Evolutionary conservation across 768 basidiomycete genomes (phyloP).

Genomic region (Tricholoma saponaceum): DNA sequence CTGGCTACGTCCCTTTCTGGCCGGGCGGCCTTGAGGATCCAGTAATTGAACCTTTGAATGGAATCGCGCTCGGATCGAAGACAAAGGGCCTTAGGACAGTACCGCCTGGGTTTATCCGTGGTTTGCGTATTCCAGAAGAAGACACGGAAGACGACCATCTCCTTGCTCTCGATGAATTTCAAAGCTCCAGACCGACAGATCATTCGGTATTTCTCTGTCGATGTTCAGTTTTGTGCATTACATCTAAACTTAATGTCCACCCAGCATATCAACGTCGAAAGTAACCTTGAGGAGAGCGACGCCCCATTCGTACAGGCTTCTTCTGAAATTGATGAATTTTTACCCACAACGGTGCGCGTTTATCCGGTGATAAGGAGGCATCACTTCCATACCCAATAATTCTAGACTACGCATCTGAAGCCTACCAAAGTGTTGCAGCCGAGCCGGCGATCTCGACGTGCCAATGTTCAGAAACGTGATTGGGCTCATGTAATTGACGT

Average conservation of each 20-base stretch:
- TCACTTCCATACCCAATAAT: background rate
- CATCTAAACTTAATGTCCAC: background rate
- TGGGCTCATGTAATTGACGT: conserved; percentile 99
- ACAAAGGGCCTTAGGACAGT: conserved; percentile 57
- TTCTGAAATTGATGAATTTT: conserved; percentile 73
- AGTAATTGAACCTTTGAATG: conserved; percentile 30
- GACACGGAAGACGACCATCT: conserved; percentile 42
- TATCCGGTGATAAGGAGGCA: background rate
- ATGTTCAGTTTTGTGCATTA: background rate
- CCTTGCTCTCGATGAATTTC: conserved; percentile 24
- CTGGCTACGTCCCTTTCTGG: conserved; percentile 88
- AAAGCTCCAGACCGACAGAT: conserved; percentile 5
- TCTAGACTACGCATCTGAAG: conserved; percentile 55
- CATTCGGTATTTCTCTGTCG: conserved; percentile 13
- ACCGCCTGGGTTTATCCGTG: conserved; percentile 81
- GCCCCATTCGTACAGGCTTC: conserved; percentile 12
- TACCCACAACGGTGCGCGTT: conserved; percentile 51
- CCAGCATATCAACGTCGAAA: conserved; percentile 7
- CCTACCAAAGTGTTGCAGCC: conserved; percentile 34
- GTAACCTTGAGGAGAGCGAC: conserved; percentile 12
- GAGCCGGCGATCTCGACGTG: conserved; percentile 36
- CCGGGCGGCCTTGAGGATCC: conserved; percentile 88
- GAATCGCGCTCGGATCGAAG: conserved; percentile 21
- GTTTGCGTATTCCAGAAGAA: conserved; percentile 63
- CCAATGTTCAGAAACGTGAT: conserved; percentile 72